Base-by-base conservation (phyloP, 2,329 filamentous ascomycete species). In the Myriosclerotinia curreyana region DNA sequence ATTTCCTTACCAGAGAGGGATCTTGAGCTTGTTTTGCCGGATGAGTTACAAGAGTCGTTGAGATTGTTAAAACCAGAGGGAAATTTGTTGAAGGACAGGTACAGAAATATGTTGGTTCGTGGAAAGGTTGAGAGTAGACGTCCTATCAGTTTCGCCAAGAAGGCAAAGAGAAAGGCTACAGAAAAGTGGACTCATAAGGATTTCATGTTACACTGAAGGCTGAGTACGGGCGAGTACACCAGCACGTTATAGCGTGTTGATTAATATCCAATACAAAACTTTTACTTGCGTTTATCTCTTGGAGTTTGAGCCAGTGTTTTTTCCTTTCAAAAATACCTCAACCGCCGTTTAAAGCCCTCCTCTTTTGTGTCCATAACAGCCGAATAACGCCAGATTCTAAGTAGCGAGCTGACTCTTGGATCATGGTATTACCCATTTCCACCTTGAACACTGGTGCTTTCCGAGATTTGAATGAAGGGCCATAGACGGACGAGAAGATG, bases 181-280 rank as follows among this genome's bases (percentile, higher is more conserved):
- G 95, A 98, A 84, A 99, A 98, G 79, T 99, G 95, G 95, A 86
- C 88, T 52, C 91, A 96, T 81, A 99, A 99, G 82, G 95, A 99
- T 76, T 99, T 96, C 61, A 74, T 74, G 72, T 69, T 75, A 49
- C 73, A 75, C 68, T 75, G 64, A 69, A 53, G 34, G 17, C 20
- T 34, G 25, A 17, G 22, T 6, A 17, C 9, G 38, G 28, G 20
- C 22, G 31, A 56, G 1, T 44, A 25, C 25, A 56, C 15, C 17
- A 20, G n/a, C 22, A 44, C 38, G 42, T 58, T 42, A 36, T 25
- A 25, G 36, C 7, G 8, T 14, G 31, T 48, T 36, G 36, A 36
- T 48, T 58, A 48, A 58, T 58, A 58, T 48, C 12, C 54, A 58
- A 58, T 25, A 58, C 42, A 58, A 58, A n/a, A 36, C 42, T 36